These are phyloP conservation scores for Pseudocercospora musae DNA, from an alignment of 2,329 filamentous ascomycete genomes.

Conservation along the genomic window DNA sequence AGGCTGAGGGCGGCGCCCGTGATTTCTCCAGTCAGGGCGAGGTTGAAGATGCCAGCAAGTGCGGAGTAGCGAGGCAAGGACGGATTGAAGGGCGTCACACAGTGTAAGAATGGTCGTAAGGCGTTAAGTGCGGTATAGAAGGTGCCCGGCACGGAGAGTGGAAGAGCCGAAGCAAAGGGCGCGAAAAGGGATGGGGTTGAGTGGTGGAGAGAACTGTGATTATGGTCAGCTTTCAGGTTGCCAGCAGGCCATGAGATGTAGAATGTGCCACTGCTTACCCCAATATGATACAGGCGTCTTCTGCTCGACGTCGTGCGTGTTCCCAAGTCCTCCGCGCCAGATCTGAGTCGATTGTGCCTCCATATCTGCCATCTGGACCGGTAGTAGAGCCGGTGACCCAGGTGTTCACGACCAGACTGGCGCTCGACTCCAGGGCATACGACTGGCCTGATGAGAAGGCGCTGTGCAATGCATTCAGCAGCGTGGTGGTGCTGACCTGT, in stretches of 20 bases:
- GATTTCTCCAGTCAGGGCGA: constrained; percentile 76
- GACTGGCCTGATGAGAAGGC: constrained; percentile 78
- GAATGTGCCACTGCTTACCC: constrained; percentile 56
- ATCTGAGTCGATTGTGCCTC: constrained; percentile 75
- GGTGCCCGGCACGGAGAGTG: constrained; percentile 70
- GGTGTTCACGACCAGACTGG: constrained; percentile 90
- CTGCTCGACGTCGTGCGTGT: constrained; percentile 87
- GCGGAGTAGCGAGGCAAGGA: constrained; percentile 76
- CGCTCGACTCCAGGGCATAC: constrained; percentile 84
- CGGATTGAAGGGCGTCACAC: constrained; percentile 86
- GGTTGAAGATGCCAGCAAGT: constrained; percentile 74
- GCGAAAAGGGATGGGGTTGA: constrained; percentile 80
- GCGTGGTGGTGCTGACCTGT: constrained; percentile 87
- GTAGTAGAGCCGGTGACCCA: constrained; percentile 79
- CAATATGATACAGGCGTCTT: constrained; percentile 89
- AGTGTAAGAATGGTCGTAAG: constrained; percentile 79
- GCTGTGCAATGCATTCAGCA: constrained; percentile 88
- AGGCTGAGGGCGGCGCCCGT: constrained; percentile 72
- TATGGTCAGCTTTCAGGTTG: constrained; percentile 9
- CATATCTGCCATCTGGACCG: constrained; percentile 64
- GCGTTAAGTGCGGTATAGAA: constrained; percentile 77
- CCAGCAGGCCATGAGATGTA: not conserved
- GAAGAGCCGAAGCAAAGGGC: constrained; percentile 77
- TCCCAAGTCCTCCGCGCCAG: constrained; percentile 87
- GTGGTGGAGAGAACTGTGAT: constrained; percentile 73